These are phyloP conservation scores for Phyllosticta ampelicida DNA, from an alignment of 2,329 filamentous ascomycete species.

Conservation along the genomic window DNA sequence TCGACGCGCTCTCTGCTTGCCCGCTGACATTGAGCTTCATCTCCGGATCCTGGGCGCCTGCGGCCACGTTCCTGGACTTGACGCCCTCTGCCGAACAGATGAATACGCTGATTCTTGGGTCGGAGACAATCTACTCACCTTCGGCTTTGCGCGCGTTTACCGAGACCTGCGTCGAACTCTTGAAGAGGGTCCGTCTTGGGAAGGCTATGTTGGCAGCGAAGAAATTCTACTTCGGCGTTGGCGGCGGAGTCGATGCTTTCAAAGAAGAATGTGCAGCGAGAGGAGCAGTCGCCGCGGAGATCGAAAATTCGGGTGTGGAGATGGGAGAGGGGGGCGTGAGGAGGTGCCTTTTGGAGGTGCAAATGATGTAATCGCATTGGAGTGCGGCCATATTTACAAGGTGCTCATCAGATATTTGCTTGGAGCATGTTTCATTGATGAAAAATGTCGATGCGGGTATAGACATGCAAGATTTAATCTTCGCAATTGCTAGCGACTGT, in stretches of 20 bases:
- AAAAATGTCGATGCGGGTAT: background rate
- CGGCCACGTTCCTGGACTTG: slow-evolving; percentile 46
- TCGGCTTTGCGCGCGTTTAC: slow-evolving; percentile 59
- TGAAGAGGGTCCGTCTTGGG: slow-evolving; percentile 43
- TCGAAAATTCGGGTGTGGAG: slow-evolving; percentile 37
- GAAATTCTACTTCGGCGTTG: slow-evolving; percentile 73
- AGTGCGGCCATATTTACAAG: background rate
- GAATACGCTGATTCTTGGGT: slow-evolving; percentile 47
- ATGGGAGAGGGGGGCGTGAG: slow-evolving; percentile 29
- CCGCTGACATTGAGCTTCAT: slow-evolving; percentile 54
- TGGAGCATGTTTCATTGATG: background rate
- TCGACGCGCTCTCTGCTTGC: slow-evolving; percentile 37
- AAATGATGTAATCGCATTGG: slow-evolving; percentile 11
- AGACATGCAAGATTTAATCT: background rate
- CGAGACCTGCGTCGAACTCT: slow-evolving; percentile 50
- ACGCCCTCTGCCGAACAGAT: slow-evolving; percentile 33
- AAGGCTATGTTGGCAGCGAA: slow-evolving; percentile 64
- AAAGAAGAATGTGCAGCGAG: slow-evolving; percentile 32
- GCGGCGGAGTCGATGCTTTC: slow-evolving; percentile 71
- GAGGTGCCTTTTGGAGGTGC: slow-evolving; percentile 26
- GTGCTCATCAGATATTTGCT: background rate
- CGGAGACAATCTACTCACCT: slow-evolving; percentile 76
- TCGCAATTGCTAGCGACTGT: no score
- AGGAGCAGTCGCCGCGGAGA: slow-evolving; percentile 37
- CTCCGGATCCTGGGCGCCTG: slow-evolving; percentile 61